Base-by-base conservation (phyloP, 768 basidiomycete species). In the Obba rivulosa region DNA sequence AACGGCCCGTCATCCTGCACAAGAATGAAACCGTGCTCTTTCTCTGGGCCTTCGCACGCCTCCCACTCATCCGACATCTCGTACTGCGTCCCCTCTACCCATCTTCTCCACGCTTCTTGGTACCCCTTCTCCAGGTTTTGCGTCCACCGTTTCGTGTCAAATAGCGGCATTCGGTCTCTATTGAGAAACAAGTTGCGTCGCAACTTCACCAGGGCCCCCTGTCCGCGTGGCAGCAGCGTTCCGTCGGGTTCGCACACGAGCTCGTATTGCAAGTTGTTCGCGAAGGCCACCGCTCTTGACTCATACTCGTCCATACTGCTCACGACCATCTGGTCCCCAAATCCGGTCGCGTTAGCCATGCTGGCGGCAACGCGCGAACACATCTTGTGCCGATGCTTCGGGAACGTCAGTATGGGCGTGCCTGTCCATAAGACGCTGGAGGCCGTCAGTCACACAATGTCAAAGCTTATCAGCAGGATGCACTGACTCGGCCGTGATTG, bases 391-490 rank as follows among this genome's bases (percentile, higher is more conserved):
- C 57, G 50, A 49, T 77, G 69, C 48, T 64, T 69, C 7, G 76
- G 72, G 65, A 62, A 76, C 17, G 76, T 75, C 23, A 78, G 55
- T 34, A 78, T 65, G 23, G 76, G 76, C 1, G 77, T 78, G 8
- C 77, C 75, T 0, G 73, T 66, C 77, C 76, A 77, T 21, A 78
- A 61, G 28, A 77, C 71, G 56, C 74, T 75, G 56, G n/a, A 37
- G 16, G 22, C n/a, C 34, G 40, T 51, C 25, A 53, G 50, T 42
- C 14, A 20, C 34, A 44, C 20, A 38, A 24, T n/a, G 34, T 16
- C 11, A n/a, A n/a, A n/a, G n/a, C 25, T 43, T 18, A 22, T 18
- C n/a, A 36, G 16, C 14, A 39, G 41, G 11, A 41, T 13, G 44
- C 17, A 61, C 74, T 45, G 45, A 76, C 74, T 78, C 76, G 11